Base-by-base conservation (phyloP, 208 protist species). In the Acanthamoeba rhysodes region DNA sequence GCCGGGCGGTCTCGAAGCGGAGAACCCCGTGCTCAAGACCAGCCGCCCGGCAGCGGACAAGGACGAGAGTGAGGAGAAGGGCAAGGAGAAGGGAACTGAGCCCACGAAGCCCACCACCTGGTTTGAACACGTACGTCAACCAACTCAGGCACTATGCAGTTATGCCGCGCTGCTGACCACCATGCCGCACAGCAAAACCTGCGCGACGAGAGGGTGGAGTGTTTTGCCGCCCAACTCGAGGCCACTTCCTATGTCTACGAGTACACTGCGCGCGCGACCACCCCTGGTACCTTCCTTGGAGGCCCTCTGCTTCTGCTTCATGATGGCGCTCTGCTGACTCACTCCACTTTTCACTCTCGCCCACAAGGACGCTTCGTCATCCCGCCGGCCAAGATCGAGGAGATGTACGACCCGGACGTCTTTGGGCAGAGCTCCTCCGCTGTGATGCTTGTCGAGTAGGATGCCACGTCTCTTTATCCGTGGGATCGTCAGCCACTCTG, bases 231-330 rank as follows among this genome's bases (percentile, higher is more conserved):
- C 24, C 22, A 68, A 10, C 16, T 94, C 16, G 27, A 62, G 27
- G 29, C 45, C n/a, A 32, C 2, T 27, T 37, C 50, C 32, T 62
- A 94, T 48, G n/a, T 70, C 70, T 85, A 94, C 70, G 87, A 70
- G 66, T 94, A 94, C 90, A 94, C 32, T 32, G 90, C 90, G 48
- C 90, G 90, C 41, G 90, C 90, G 2, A 94, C 68, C 24, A 94
- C 70, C 4, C 70, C 64, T 24, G 90, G 90, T 68, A 72, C 29
- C 0, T 24, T 24, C 9, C 68, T 16, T 32, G 8, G 22, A 12
- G 53, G 16, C 53, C 12, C 53, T 22, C 7, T 20, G 0, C 22
- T 29, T 9, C 7, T 66, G 3, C 59, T 66, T 66, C 22, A 14
- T 18, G 53, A 22, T 59, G 53, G 45, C 45, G 7, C 45, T 20